Percentiles rank a stretch among this genome's conserved stretches.
Evolutionary conservation across 2,329 filamentous ascomycete genomes (phyloP).

Genomic region (Fusarium sp.): DNA sequence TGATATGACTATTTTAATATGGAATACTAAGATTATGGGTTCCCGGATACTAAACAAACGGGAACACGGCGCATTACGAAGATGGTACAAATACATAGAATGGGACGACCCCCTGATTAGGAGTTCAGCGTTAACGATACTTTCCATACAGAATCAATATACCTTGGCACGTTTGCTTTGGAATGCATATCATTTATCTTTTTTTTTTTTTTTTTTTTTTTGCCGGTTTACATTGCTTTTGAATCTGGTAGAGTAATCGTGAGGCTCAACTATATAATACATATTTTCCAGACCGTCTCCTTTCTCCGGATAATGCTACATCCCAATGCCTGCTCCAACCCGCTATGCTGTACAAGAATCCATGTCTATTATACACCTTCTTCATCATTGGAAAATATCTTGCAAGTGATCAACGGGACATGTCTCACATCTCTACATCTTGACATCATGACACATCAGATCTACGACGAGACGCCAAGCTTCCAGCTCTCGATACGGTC

Average conservation of each 20-base stretch:
- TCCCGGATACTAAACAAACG: not conserved
- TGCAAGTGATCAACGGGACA: conserved; percentile 1
- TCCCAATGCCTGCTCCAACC: conserved; percentile 20
- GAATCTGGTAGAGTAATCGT: conserved; percentile 42
- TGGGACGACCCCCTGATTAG: conserved; percentile 16
- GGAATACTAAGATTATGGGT: not conserved
- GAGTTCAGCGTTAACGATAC: conserved; percentile 31
- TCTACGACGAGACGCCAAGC: conserved; percentile 71
- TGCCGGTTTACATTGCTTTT: conserved; percentile 32
- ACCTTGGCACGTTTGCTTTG: not conserved
- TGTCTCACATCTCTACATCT: not conserved
- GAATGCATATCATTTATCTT: conserved; percentile 4
- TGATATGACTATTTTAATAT: not conserved
- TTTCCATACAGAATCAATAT: conserved; percentile 23
- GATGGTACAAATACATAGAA: conserved; percentile 28
- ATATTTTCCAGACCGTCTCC: conserved; percentile 30
- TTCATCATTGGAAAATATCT: conserved; percentile 16
- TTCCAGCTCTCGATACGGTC: conserved; percentile 87
- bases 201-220: not conserved
- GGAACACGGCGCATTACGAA: conserved; percentile 10
- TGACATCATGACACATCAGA: not conserved
- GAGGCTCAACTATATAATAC: conserved; percentile 39
- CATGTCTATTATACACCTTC: conserved; percentile 47
- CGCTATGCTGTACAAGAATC: conserved; percentile 40
- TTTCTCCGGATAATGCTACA: conserved; percentile 35